Percentiles rank a stretch among this genome's conserved stretches.
These are phyloP conservation scores for Talaromyces sp. DNA, from an alignment of 2,329 filamentous ascomycete genomes.

Conservation along the genomic window DNA sequence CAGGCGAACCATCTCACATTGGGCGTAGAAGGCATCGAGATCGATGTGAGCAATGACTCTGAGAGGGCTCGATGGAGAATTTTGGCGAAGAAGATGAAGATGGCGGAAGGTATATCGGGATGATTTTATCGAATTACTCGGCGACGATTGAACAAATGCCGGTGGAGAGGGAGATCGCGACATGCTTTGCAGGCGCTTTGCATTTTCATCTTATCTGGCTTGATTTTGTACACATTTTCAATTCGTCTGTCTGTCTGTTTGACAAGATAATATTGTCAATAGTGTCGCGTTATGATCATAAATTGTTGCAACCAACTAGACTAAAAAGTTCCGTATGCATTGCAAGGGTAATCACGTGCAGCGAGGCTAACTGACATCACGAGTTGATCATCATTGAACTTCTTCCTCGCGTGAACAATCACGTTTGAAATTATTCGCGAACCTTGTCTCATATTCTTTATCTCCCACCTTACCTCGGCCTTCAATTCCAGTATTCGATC, in stretches of 20 bases:
- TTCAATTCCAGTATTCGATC: too few species aligned
- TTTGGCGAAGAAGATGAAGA: conserved; percentile 67
- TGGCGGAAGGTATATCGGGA: conserved; percentile 85
- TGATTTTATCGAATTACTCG: conserved; percentile 26
- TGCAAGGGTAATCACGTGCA: too few species aligned
- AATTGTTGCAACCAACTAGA: too few species aligned
- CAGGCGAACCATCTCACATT: conserved; percentile 89
- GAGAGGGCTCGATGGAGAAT: conserved; percentile 67
- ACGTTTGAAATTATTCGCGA: too few species aligned
- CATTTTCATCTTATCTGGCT: background rate
- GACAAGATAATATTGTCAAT: background rate
- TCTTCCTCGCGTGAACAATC: too few species aligned
- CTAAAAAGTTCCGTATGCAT: too few species aligned
- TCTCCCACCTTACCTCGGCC: too few species aligned
- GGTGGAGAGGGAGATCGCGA: conserved; percentile 69
- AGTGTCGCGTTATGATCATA: background rate
- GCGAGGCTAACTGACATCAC: too few species aligned
- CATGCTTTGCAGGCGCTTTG: conserved; percentile 26
- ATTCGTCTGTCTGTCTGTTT: too few species aligned
- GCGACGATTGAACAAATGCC: conserved; percentile 52
- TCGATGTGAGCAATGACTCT: conserved; percentile 88
- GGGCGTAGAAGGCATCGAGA: conserved; percentile 94
- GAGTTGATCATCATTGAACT: too few species aligned
- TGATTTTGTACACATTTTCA: background rate
- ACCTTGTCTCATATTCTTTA: too few species aligned